phyloP scores from a whole-genome alignment of 306 rosid species.

The Quercus rubra region DNA sequence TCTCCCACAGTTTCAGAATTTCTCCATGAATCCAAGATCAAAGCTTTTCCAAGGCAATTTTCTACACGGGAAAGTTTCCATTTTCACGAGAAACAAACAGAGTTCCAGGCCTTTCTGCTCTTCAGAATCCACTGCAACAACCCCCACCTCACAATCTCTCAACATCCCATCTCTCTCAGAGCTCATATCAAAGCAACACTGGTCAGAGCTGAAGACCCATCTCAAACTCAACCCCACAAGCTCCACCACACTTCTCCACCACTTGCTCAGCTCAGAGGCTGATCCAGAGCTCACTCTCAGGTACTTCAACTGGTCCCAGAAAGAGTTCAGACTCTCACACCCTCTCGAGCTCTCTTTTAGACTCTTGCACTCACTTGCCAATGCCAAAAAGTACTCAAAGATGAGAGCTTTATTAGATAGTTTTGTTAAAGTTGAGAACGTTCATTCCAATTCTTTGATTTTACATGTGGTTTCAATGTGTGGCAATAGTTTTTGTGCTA shows the following conservation, averaged over 20 bases:
- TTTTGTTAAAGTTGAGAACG: constrained; percentile 45
- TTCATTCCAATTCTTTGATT: constrained; percentile 43
- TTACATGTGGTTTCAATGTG: constrained; percentile 43
- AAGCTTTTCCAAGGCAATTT: background rate
- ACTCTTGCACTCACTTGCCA: constrained; percentile 48
- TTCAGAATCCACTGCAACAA: constrained; percentile 8
- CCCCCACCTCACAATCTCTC: constrained; percentile 22
- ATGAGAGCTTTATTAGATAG: constrained; percentile 53
- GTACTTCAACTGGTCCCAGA: constrained; percentile 70
- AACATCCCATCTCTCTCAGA: constrained; percentile 35
- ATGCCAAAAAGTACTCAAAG: constrained; percentile 48
- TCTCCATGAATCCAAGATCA: background rate
- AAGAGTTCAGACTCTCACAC: constrained; percentile 38
- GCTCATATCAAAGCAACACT: constrained; percentile 64
- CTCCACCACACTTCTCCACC: constrained; percentile 45
- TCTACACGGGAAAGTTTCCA: background rate
- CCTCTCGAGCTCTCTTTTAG: constrained; percentile 48
- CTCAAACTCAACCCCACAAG: constrained; percentile 23
- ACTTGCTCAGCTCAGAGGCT: constrained; percentile 39
- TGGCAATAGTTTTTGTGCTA: constrained; percentile 28
- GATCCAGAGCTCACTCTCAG: constrained; percentile 56
- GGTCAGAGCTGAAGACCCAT: constrained; percentile 64
- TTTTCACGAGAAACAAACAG: background rate
- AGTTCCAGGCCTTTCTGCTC: constrained; percentile 1
- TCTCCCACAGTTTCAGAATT: background rate